phyloP scores from a whole-genome alignment of 1,139 yeast genomes.

The Debaryomyces robertsiae region DNA sequence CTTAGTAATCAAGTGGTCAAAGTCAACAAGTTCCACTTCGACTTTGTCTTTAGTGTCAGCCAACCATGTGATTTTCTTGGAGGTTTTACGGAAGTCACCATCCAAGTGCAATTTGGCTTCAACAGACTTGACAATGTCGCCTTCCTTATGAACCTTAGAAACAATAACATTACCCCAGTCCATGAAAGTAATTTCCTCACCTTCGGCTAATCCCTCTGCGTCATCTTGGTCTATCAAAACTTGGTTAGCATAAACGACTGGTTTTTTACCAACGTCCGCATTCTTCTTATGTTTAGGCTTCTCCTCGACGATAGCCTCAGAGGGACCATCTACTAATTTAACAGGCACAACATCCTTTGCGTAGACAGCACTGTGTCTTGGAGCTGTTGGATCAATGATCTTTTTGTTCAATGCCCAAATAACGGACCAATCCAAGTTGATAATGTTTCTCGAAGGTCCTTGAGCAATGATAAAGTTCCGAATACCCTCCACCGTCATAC shows the following conservation, averaged over 20 bases:
- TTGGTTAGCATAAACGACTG: slow-evolving; percentile 61
- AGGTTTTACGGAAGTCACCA: slow-evolving; percentile 92
- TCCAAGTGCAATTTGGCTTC: slow-evolving; percentile 80
- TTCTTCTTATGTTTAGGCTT: slow-evolving; percentile 92
- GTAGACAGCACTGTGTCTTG: slow-evolving; percentile 79
- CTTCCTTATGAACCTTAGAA: slow-evolving; percentile 63
- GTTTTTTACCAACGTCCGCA: slow-evolving; percentile 79
- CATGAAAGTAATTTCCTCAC: slow-evolving; percentile 88
- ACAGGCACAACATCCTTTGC: slow-evolving; percentile 60
- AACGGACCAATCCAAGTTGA: slow-evolving; percentile 88
- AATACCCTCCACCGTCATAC: slow-evolving; percentile 93
- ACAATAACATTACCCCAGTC: slow-evolving; percentile 94
- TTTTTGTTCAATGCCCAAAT: slow-evolving; percentile 94
- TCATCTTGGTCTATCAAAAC: slow-evolving; percentile 81
- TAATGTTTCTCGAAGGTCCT: slow-evolving; percentile 91
- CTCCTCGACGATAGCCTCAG: slow-evolving; percentile 57
- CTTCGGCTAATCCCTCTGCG: slow-evolving; percentile 64
- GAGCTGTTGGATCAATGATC: slow-evolving; percentile 88
- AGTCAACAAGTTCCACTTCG: slow-evolving; percentile 75
- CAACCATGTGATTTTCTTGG: slow-evolving; percentile 88
- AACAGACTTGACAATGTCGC: slow-evolving; percentile 54
- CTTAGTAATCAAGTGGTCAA: slow-evolving; percentile 88
- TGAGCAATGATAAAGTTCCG: slow-evolving; percentile 84
- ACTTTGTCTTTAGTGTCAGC: slow-evolving; percentile 71
- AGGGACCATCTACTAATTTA: slow-evolving; percentile 66